A percentile compares a stretch with the other conserved stretches of the same genome.
Conservation (phyloP, 345 rosid genomes). For the Dipteronia dyeriana region DNA sequence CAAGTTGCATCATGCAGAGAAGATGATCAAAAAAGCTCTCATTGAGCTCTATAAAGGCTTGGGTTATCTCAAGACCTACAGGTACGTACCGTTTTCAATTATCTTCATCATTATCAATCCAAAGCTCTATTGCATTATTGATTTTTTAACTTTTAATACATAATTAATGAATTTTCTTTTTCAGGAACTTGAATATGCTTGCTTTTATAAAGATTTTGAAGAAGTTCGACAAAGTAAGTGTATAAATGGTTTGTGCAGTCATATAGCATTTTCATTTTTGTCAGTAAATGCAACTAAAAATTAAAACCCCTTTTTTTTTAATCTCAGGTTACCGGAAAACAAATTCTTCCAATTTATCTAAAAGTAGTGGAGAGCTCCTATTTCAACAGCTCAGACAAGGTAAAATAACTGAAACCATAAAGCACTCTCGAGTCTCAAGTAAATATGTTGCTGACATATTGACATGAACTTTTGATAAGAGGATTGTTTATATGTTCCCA, state of each 20-base stretch:
- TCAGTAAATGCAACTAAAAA: conserved; percentile 9
- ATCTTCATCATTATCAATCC: neutral
- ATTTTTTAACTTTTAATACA: neutral
- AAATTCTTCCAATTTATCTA: conserved; percentile 85
- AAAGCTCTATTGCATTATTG: neutral
- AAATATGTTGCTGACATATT: conserved; percentile 15
- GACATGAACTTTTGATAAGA: conserved; percentile 14
- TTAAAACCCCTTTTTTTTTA: neutral
- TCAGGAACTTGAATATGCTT: conserved; percentile 93
- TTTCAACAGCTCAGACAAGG: conserved; percentile 94
- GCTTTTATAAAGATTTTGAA: conserved; percentile 95
- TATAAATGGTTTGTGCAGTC: neutral
- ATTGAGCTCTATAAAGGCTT: conserved; percentile 87
- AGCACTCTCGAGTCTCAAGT: neutral
- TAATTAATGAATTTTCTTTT: conserved; percentile 19
- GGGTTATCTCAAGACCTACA: conserved; percentile 85
- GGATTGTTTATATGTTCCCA: conserved; percentile 32
- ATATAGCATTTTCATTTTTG: conserved; percentile 3
- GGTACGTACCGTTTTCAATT: conserved; percentile 47
- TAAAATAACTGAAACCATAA: conserved; percentile 34
- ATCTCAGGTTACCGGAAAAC: conserved; percentile 76
- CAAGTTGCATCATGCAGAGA: conserved; percentile 83
- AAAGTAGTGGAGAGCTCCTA: conserved; percentile 95
- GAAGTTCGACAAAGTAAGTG: conserved; percentile 86
- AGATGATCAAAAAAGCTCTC: conserved; percentile 86